Conservation (phyloP, 169 alveolate species). For the Plasmodium chabaudi region DNA sequence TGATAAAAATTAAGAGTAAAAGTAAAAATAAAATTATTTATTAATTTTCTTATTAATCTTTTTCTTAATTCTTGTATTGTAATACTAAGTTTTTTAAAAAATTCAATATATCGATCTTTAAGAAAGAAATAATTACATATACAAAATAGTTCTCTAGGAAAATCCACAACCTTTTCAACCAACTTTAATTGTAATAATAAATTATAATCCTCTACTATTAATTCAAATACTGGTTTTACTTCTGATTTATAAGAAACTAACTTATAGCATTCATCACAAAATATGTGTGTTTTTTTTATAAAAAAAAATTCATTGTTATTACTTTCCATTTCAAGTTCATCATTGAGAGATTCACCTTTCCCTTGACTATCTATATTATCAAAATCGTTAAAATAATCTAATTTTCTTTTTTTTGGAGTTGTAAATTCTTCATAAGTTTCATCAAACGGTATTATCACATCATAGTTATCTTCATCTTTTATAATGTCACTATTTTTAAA, state of each 20-base stretch:
- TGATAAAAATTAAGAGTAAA: conserved; percentile 46
- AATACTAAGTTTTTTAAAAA: conserved; percentile 52
- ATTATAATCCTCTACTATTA: conserved; percentile 40
- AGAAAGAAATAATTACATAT: conserved; percentile 70
- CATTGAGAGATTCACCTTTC: background rate
- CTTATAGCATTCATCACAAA: conserved; percentile 48
- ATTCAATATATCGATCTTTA: conserved; percentile 54
- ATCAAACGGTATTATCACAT: background rate
- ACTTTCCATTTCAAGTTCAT: background rate
- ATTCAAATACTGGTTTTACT: conserved; percentile 14
- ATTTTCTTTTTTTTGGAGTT: background rate
- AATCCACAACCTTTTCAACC: background rate
- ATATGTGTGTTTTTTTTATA: conserved; percentile 55
- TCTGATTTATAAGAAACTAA: conserved; percentile 24
- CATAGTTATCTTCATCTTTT: background rate
- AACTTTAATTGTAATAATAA: conserved; percentile 31
- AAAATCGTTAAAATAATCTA: background rate
- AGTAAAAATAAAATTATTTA: conserved; percentile 45
- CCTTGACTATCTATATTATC: background rate
- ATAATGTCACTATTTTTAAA: background rate
- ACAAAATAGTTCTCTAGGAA: conserved; percentile 35
- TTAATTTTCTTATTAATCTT: conserved; percentile 27
- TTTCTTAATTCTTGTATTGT: conserved; percentile 30
- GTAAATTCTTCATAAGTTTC: background rate
- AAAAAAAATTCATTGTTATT: conserved; percentile 24